Evolutionary conservation across 2,329 filamentous ascomycete species (phyloP).

Genomic region (Falciphora oryzae): DNA sequence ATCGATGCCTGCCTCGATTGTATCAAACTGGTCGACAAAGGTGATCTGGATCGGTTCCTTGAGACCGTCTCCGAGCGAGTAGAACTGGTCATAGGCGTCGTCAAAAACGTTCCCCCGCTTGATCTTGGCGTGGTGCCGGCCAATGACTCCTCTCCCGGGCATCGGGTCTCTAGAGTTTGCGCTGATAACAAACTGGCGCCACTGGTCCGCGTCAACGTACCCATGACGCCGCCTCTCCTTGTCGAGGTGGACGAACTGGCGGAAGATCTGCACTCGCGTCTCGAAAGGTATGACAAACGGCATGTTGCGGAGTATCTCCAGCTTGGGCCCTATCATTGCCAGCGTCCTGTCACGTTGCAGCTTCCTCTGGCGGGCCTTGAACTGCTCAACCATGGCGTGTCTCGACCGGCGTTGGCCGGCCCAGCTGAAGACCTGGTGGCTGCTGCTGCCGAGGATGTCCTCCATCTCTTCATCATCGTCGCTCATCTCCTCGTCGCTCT

Average conservation of each 20-base stretch:
- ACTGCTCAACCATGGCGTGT: slow-evolving; percentile 56
- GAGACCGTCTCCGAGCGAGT: slow-evolving; percentile 69
- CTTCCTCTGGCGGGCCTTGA: slow-evolving; percentile 60
- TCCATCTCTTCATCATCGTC: slow-evolving; percentile 31
- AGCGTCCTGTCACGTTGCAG: slow-evolving; percentile 64
- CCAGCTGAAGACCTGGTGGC: slow-evolving; percentile 22
- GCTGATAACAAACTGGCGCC: slow-evolving; percentile 56
- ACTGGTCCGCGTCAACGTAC: slow-evolving; percentile 64
- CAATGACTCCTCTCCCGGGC: slow-evolving; percentile 33
- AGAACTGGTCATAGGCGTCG: slow-evolving; percentile 82
- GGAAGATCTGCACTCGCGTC: slow-evolving; percentile 85
- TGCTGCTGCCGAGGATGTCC: slow-evolving; percentile 19
- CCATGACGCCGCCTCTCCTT: slow-evolving; percentile 66
- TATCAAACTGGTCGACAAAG: slow-evolving; percentile 86
- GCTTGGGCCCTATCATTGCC: slow-evolving; percentile 73
- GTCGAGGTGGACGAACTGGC: slow-evolving; percentile 84
- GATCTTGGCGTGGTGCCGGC: slow-evolving; percentile 72
- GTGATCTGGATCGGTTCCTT: slow-evolving; percentile 97
- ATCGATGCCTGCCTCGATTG: slow-evolving; percentile 87
- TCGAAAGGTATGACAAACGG: slow-evolving; percentile 94
- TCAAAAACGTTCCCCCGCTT: slow-evolving; percentile 73
- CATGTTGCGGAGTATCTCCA: slow-evolving; percentile 92
- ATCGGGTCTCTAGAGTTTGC: slow-evolving; percentile 19
- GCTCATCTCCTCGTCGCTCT: slow-evolving; percentile 33
- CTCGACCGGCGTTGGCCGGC: slow-evolving; percentile 56